Base-by-base conservation (phyloP, 805 yeast genomes). In the Pichia exigua region DNA sequence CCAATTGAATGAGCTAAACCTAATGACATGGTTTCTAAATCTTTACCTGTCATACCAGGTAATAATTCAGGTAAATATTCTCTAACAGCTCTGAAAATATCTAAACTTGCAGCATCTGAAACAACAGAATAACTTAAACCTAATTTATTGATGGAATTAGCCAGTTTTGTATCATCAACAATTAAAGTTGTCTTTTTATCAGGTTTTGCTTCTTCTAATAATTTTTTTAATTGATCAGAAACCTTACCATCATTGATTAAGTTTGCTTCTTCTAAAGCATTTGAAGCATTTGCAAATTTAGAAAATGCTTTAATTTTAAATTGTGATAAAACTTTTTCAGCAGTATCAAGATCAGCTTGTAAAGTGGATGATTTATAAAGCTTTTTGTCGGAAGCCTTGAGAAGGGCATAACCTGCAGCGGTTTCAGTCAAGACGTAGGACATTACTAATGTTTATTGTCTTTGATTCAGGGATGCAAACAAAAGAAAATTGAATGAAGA, bases 1-100 rank as follows among this genome's bases (percentile, higher is more conserved):
- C 98, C 99, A 63, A 94, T 85, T 47, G 98, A 92, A 73, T 94
- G 99, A 48, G 99, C 97, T 69, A 94, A 81, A 81, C 99, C 99
- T 57, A 92, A 81, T 13, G 98, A 87, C 99, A 92, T 94, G 66
- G 94, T 94, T 57, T 86, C 82, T 61, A 92, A 73, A 61, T 89
- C 92, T 58, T 79, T 70, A 65, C 88, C 96, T 45, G 83, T 81
- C 69, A 94, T 77, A 61, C 99, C 99, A 54, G 99, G 98, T 62
- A 92, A 78, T 56, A 92, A 80, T 58, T 87, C 95, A 52, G 99
- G 97, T 64, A 94, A 79, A 67, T 90, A 83, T 73, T 92, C 96
- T 67, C 95, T 85, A 61, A 94, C 84, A 48, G 98, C 94, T 78
- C 99, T 87, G 77, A 87, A 89, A 60, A 94, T 82, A 70, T 94